Base-by-base conservation (phyloP, 2,329 filamentous ascomycete genomes). In the Pseudogymnoascus verrucosus region DNA sequence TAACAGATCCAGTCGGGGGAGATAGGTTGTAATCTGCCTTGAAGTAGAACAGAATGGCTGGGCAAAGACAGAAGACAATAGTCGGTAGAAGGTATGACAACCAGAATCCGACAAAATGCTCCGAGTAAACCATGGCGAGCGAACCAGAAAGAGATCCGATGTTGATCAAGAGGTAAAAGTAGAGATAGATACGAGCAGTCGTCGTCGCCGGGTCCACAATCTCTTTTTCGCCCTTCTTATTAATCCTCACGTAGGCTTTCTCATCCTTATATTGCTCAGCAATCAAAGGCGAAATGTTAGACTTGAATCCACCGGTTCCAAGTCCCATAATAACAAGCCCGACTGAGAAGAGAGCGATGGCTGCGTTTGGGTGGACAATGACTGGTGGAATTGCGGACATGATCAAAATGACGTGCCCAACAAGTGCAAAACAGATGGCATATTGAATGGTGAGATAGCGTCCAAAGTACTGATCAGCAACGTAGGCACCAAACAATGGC, bases 41-140 rank as follows among this genome's bases (percentile, higher is more conserved):
- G 71, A 82, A 81, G 65, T 82, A 75, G 70, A 76, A 78, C 60
- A 91, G 78, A 2, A 90, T 82, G 0, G 84, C 40, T 1, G 88
- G 88, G 63, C 84, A 85, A 60, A 82, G 62, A 42, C 84, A 78
- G 78, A 89, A 89, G 71, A 90, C 76, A 63, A 79, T 73, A 0
- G 88, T 90, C 8, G 88, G 88, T 10, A 91, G 79, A 40, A 88
- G 75, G 76, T 80, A 92, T 0, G 88, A 81, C 23, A 89, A 80
- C 86, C 87, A 92, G 78, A 90, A 91, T 6, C 89, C 89, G 59
- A 90, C 81, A 66, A 89, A 90, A 72, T 89, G 88, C 75, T 91
- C 89, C 1, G 88, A 84, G 70, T 89, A 92, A 36, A 86, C 86
- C 84, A 88, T 91, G 70, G 78, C 78, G 64, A 89, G 80, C 73